A percentile compares a stretch with the other conserved stretches of the same genome.
Evolutionary conservation across 2,329 filamentous ascomycete species (phyloP).

Genomic region (Epichloe glyceriae): DNA sequence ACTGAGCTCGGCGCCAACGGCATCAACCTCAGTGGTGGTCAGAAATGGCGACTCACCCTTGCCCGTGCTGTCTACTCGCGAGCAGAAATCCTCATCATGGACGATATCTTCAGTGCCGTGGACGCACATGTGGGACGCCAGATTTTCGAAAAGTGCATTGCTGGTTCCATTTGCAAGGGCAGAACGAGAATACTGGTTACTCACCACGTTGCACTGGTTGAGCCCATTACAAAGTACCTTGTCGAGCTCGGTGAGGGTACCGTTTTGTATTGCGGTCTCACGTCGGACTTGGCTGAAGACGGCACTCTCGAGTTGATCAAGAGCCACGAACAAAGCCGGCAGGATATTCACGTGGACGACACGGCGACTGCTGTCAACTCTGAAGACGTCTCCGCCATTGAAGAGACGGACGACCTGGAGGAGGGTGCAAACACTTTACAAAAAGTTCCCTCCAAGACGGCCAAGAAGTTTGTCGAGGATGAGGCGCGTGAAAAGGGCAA

Average conservation of each 20-base stretch:
- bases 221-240: constrained; percentile 59
- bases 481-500: constrained; percentile 60
- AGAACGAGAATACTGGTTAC: constrained; percentile 70
- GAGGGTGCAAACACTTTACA: constrained; percentile 27
- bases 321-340: constrained; percentile 36
- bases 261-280: constrained; percentile 48
- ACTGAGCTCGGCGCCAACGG: constrained; percentile 79
- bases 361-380: constrained; percentile 41
- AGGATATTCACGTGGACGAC: constrained; percentile 36
- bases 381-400: constrained; percentile 31
- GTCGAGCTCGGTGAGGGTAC: constrained; percentile 60
- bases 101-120: constrained; percentile 75
- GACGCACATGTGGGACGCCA: constrained; percentile 72
- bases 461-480: constrained; percentile 64
- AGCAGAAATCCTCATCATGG: constrained; percentile 62
- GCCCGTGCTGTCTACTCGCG: constrained; percentile 70
- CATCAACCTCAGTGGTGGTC: constrained; percentile 72
- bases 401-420: constrained; percentile 25
- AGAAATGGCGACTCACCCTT: constrained; percentile 71
- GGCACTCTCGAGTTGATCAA: constrained; percentile 45
- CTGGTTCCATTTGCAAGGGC: constrained; percentile 53
- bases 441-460: constrained; percentile 37
- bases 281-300: constrained; percentile 49
- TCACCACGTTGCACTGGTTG: constrained; percentile 61
- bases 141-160: constrained; percentile 64